Evolutionary conservation across 2,329 filamentous ascomycete genomes (phyloP).

Genomic region (Stylonectria norvegica): DNA sequence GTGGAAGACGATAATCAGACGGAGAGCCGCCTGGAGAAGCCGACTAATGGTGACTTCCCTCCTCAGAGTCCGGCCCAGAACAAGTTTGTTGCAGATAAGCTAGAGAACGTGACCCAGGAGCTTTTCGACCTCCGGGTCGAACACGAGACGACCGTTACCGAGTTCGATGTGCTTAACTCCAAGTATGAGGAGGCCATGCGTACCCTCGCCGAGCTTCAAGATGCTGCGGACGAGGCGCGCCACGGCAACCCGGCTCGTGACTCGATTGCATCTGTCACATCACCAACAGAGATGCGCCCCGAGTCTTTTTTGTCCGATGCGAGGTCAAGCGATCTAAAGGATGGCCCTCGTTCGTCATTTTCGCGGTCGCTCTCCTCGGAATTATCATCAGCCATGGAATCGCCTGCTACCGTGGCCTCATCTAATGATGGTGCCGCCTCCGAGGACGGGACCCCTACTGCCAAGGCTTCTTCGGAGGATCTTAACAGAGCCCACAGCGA

Average conservation of each 20-base stretch:
- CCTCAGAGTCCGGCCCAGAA: constrained; percentile 73
- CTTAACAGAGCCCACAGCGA: constrained; percentile 38
- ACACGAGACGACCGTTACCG: constrained; percentile 77
- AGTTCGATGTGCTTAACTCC: constrained; percentile 75
- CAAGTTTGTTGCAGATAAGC: constrained; percentile 85
- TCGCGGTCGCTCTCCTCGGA: constrained; percentile 93
- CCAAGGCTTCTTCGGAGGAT: constrained; percentile 42
- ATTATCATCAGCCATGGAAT: constrained; percentile 81
- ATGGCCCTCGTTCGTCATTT: constrained; percentile 60
- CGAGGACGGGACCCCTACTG: constrained; percentile 42
- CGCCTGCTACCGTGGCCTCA: constrained; percentile 61
- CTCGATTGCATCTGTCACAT: constrained; percentile 53
- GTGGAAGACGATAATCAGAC: constrained; percentile 20
- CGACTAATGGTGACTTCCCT: constrained; percentile 20
- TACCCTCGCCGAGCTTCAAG: constrained; percentile 79
- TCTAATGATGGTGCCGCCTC: constrained; percentile 52
- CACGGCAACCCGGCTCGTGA: constrained; percentile 56
- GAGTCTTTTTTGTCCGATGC: constrained; percentile 82
- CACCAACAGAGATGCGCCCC: constrained; percentile 55
- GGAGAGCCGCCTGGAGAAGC: constrained; percentile 11
- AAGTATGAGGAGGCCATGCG: constrained; percentile 91
- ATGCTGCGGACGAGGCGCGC: constrained; percentile 74
- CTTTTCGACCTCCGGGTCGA: constrained; percentile 86
- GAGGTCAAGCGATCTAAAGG: constrained; percentile 67
- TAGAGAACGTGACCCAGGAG: constrained; percentile 88